These are phyloP conservation scores for Eucalyptus curtisii DNA, from an alignment of 345 rosid species.

Conservation along the genomic window DNA sequence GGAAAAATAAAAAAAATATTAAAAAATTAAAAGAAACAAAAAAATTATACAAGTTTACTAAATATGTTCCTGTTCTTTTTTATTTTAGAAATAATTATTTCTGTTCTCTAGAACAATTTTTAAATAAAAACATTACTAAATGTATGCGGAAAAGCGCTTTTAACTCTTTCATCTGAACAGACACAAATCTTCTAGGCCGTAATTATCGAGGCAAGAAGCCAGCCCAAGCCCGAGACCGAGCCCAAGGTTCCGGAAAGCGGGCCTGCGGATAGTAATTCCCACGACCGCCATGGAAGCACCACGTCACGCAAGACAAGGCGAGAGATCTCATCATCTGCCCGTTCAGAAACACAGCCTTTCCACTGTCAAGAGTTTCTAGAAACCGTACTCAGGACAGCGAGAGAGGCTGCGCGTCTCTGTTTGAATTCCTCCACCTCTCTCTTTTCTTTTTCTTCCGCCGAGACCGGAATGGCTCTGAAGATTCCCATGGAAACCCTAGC, in stretches of 20 bases:
- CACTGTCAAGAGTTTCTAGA: background rate
- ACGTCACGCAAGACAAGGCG: background rate
- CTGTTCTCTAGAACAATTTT: too few species aligned
- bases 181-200: background rate
- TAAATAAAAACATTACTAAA: too few species aligned
- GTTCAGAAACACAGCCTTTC: background rate
- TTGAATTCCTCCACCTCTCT: background rate
- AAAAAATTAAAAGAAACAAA: too few species aligned
- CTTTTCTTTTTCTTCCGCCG: background rate
- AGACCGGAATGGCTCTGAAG: background rate
- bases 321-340: background rate
- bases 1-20: too few species aligned
- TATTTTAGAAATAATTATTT: too few species aligned
- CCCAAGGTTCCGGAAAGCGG: background rate
- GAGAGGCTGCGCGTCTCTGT: background rate
- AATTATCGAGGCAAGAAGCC: background rate
- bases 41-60: too few species aligned
- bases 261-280: background rate
- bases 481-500: slow-evolving; percentile 33
- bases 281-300: background rate
- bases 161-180: background rate
- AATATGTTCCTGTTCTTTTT: too few species aligned
- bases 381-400: background rate
- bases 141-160: background rate
- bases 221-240: background rate